Conservation (phyloP, 257 asterid species). For the Nyctanthes arbortristis region DNA sequence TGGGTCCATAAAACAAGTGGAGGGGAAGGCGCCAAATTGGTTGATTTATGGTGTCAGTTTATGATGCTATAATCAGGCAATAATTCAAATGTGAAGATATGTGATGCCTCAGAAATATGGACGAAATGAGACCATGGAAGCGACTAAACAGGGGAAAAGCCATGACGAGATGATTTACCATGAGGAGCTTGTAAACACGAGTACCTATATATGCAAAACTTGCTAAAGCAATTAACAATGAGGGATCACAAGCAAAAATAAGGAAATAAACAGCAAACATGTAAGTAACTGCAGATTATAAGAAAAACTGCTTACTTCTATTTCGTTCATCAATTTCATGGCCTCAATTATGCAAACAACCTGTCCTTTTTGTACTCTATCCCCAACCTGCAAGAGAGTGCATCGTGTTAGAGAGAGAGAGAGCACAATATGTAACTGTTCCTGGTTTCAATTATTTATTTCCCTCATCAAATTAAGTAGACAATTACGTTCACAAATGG, state of each 20-base stretch:
- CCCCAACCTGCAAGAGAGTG: conserved; percentile 61
- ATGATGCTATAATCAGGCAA: not conserved
- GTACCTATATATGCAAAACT: too few relatives aligned
- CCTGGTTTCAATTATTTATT: not conserved
- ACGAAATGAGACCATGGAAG: not conserved
- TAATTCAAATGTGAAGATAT: not conserved
- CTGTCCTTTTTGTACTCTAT: conserved; percentile 88
- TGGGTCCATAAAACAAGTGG: too few relatives aligned
- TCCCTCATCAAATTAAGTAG: not conserved
- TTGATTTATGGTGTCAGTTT: not conserved
- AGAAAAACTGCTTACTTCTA: conserved; percentile 59
- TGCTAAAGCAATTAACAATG: not conserved
- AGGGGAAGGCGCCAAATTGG: too few relatives aligned
- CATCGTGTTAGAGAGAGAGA: conserved; percentile 13
- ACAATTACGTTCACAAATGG: conserved; percentile 73
- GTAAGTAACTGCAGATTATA: conserved; percentile 14
- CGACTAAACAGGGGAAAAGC: not conserved
- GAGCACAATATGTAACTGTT: too few relatives aligned
- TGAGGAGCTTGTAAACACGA: not conserved
- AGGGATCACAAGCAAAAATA: conserved; percentile 1
- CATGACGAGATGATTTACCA: not conserved
- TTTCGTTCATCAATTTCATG: conserved; percentile 96
- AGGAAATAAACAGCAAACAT: conserved; percentile 7
- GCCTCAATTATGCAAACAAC: conserved; percentile 90
- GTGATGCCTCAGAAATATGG: not conserved